A percentile compares a stretch with the other conserved stretches of the same genome.
Evolutionary conservation across 2,329 filamentous ascomycete genomes (phyloP).

Genomic region (Nakataea oryzae): DNA sequence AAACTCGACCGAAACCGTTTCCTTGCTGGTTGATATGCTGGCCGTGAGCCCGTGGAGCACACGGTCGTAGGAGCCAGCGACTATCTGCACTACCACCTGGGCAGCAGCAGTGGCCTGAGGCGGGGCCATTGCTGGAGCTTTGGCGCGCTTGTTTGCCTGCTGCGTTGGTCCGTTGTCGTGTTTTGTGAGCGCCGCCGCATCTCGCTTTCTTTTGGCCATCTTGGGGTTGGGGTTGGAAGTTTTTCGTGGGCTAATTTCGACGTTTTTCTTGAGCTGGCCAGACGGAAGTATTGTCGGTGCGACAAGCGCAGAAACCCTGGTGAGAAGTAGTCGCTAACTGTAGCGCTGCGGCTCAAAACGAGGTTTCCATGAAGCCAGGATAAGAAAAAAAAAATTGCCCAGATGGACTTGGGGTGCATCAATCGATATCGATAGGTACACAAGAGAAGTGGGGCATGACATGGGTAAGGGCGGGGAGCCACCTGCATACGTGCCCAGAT

Average conservation of each 20-base stretch:
- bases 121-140: background rate
- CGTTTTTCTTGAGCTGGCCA: background rate
- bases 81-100: constrained; percentile 56
- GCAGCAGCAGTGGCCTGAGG: background rate
- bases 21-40: constrained; percentile 34
- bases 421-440: too few species aligned
- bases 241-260: background rate
- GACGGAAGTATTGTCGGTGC: background rate
- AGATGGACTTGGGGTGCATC: too few species aligned
- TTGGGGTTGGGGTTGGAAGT: background rate
- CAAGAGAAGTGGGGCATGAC: too few species aligned
- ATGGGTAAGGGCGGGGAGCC: too few species aligned
- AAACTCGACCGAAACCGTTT: constrained; percentile 44
- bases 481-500: too few species aligned
- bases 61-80: constrained; percentile 89
- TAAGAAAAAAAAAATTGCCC: too few species aligned
- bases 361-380: too few species aligned
- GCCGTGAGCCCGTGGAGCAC: constrained; percentile 84
- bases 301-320: background rate
- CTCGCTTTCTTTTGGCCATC: constrained; percentile 20
- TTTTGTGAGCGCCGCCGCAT: constrained; percentile 10
- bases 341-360: too few species aligned
- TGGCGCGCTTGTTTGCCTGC: constrained; percentile 2
- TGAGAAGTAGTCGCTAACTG: too few species aligned
- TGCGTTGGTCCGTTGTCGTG: constrained; percentile 4